Evolutionary conservation across 176 grass and related monocot genomes (phyloP), one percentile per base, ranked within the genome.

Genomic region (Aechmea fasciata): DNA sequence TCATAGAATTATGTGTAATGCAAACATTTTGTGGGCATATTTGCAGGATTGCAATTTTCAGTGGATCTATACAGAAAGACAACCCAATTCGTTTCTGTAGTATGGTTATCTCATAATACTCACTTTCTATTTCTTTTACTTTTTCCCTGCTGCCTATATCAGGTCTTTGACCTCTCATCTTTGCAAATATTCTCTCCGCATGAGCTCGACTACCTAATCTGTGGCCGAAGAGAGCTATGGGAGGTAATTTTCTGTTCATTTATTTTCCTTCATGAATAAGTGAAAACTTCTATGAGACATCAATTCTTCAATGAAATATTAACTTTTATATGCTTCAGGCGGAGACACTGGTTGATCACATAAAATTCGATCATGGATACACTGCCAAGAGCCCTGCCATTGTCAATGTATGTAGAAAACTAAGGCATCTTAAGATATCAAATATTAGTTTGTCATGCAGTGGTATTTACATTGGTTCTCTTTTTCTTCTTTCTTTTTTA

Each of bases 311-410:
- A 64, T 66, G 75, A 33, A 14, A 29, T 50, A 18, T 65, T 72
- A 71, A 73, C 18, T 14, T 64, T 72, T 69, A 71, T 25, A 62
- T 71, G 13, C 57, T 71, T 69, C 80, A 96, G 91, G 26, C 85
- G 9, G 91, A 91, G 3, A 82, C 82, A 50, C 80, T 96, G 10
- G 85, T 82, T 7, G 92, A 96, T n/a, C 68, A 96, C 80, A 96
- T 96, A 26, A 96, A 96, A 73, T 96, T 96, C 20, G 91, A 96
- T 81, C 91, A 96, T 91, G 91, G 92, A 52, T 96, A 91, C 74
- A 96, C 92, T 69, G 74, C 85, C 11, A 96, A 86, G 63, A 96
- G 92, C 75, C 92, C 80, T n/a, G 73, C 78, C 49, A 86, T 96
- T 73, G 59, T 86, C 47, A 82, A 86, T 84, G 92, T 96, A 79